phyloP scores from a whole-genome alignment of 768 basidiomycete species.

The Boletus sensibilis region DNA sequence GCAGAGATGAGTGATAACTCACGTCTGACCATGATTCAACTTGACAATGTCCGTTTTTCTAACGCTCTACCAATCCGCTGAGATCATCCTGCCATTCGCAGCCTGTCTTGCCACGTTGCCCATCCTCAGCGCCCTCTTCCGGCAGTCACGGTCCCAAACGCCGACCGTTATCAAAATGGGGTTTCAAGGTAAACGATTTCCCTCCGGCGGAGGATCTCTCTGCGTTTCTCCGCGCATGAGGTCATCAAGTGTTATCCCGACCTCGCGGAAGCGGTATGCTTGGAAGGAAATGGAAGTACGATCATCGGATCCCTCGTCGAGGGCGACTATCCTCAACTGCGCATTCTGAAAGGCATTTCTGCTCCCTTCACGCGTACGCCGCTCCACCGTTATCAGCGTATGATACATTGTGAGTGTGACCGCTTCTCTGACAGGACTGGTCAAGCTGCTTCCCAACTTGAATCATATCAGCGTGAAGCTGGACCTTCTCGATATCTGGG shows the following conservation, averaged over 20 bases:
- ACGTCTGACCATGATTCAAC: background rate
- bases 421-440: constrained; percentile 1
- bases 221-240: constrained; percentile 5
- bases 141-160: constrained; percentile 1
- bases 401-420: background rate
- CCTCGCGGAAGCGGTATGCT: constrained; percentile 10
- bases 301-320: constrained; percentile 7
- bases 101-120: background rate
- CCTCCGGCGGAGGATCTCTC: constrained; percentile 2
- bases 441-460: constrained; percentile 6
- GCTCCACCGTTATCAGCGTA: constrained; percentile 5
- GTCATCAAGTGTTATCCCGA: constrained; percentile 12
- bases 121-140: background rate
- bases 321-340: background rate
- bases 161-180: constrained; percentile 3
- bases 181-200: constrained; percentile 10
- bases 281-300: constrained; percentile 3
- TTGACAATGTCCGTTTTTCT: background rate
- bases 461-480: constrained; percentile 4
- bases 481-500: background rate
- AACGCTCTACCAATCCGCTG: background rate
- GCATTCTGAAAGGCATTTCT: constrained; percentile 4
- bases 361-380: constrained; percentile 1
- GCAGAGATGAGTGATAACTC: too few relatives aligned
- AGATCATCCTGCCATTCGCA: constrained; percentile 10